Base-by-base conservation (phyloP, 495 filamentous ascomycete species). In the Echria macrotheca region DNA sequence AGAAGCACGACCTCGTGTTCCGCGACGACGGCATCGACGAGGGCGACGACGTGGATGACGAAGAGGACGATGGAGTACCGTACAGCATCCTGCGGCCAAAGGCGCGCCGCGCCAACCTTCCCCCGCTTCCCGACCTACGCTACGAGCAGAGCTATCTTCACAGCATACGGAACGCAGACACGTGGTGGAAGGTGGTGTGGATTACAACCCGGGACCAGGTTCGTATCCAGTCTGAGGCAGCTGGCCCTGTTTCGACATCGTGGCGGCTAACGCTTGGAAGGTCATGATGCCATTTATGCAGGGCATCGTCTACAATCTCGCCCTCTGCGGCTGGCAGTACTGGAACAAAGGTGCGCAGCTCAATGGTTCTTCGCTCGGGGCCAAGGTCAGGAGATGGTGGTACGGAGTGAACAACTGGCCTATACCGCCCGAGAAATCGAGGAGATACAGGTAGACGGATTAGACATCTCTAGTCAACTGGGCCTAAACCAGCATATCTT, bases 141-240 rank as follows among this genome's bases (percentile, higher is more conserved):
- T 97, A 97, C 66, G 93, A 98, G 72, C 93, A 98, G 76, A 95
- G 89, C 69, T 97, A 97, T 61, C 74, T 98, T 32, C 83, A 83
- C 39, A 91, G 88, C 63, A 81, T 98, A 46, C 78, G 80, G 54
- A 72, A 77, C 41, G 87, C 87, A 17, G 77, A 93, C 49, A 82
- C 79, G 21, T 87, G 79, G 81, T 81, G 83, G 67, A 79, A 78
- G 53, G 77, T 98, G 28, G 76, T 75, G 19, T 87, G 80, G 77
- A 91, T 97, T 53, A 97, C 93, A 15, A 61, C 85, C 39, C 69
- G 88, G 58, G 93, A 97, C 67, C 91, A 97, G 79, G 86, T 94
- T 57, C 41, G 57, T 58, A 29, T 22, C n/a, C 8, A 10, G 18
- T 9, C 10, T 18, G 3, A 3, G n/a, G 5, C 8, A 4, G n/a